Evolutionary conservation across 495 filamentous ascomycete species (phyloP).

Genomic region (Chaetomidium leptoderma): DNA sequence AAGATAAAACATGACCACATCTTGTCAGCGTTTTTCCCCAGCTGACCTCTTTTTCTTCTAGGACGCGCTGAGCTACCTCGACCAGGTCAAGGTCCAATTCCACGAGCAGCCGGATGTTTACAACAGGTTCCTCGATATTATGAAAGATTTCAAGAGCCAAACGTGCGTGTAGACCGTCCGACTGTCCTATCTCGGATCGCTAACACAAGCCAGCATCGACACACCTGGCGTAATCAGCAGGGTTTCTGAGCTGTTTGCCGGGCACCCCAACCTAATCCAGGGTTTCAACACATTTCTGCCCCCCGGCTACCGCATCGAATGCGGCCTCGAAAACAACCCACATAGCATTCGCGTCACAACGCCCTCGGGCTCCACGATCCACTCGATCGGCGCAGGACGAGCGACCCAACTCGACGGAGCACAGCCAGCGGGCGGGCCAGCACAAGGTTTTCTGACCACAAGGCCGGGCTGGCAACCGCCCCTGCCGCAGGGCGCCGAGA

Average conservation of each 20-base stretch:
- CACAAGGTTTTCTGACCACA: slow-evolving; percentile 39
- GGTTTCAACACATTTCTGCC: slow-evolving; percentile 99
- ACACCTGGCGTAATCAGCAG: slow-evolving; percentile 97
- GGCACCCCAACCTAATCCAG: slow-evolving; percentile 93
- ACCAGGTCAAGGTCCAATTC: slow-evolving; percentile 98
- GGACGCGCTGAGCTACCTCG: slow-evolving; percentile 96
- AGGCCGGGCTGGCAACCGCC: slow-evolving; percentile 48
- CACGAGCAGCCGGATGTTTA: slow-evolving; percentile 96
- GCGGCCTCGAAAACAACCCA: slow-evolving; percentile 83
- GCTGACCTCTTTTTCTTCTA: slow-evolving; percentile 34
- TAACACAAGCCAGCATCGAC: slow-evolving; percentile 64
- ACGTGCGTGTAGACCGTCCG: slow-evolving; percentile 54
- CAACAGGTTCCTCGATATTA: slow-evolving; percentile 96
- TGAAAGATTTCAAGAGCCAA: slow-evolving; percentile 99
- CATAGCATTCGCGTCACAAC: slow-evolving; percentile 96
- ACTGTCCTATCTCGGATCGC: not conserved
- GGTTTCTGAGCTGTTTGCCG: slow-evolving; percentile 93
- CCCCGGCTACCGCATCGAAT: slow-evolving; percentile 96
- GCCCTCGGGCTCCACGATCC: slow-evolving; percentile 69
- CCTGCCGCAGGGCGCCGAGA: slow-evolving; percentile 54
- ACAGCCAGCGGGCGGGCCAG: slow-evolving; percentile 29
- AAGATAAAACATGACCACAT: not conserved
- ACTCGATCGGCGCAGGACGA: slow-evolving; percentile 49
- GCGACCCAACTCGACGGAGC: slow-evolving; percentile 40
- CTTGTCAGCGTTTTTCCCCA: not conserved